Evolutionary conservation across 139 green algal genomes (phyloP).

Genomic region (Tetraselmis chui): DNA sequence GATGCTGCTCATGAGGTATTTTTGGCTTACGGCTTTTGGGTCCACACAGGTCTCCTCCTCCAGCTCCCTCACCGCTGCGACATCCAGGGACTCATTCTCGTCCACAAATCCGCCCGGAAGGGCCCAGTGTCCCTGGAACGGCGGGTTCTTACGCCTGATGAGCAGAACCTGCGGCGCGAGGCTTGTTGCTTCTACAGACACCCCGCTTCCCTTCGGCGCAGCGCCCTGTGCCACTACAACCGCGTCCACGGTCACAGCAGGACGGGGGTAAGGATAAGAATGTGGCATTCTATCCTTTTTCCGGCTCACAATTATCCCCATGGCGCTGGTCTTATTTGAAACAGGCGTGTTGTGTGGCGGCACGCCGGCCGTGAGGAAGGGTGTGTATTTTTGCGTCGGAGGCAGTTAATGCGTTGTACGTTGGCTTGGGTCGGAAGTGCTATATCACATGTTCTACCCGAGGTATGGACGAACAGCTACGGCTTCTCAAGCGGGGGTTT

Average conservation of each 20-base stretch:
- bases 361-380: too few relatives aligned
- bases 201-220: neutral
- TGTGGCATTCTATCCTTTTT: neutral
- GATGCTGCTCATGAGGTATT: constrained; percentile 30
- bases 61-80: constrained; percentile 70
- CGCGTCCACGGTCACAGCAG: constrained; percentile 59
- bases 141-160: constrained; percentile 11
- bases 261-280: constrained; percentile 47
- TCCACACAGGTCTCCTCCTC: constrained; percentile 79
- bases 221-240: constrained; percentile 29
- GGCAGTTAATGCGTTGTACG: too few relatives aligned
- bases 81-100: constrained; percentile 60
- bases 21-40: constrained; percentile 25
- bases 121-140: constrained; percentile 57
- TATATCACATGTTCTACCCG: too few relatives aligned
- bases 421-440: too few relatives aligned
- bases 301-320: too few relatives aligned
- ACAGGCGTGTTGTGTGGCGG: too few relatives aligned
- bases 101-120: constrained; percentile 87
- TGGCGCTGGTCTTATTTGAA: too few relatives aligned
- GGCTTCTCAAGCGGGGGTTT: too few relatives aligned
- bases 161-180: constrained; percentile 22
- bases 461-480: too few relatives aligned
- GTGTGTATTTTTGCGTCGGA: too few relatives aligned
- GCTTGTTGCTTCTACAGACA: neutral